Conservation (phyloP, 208 protist species). For the Crithidia sp. region DNA sequence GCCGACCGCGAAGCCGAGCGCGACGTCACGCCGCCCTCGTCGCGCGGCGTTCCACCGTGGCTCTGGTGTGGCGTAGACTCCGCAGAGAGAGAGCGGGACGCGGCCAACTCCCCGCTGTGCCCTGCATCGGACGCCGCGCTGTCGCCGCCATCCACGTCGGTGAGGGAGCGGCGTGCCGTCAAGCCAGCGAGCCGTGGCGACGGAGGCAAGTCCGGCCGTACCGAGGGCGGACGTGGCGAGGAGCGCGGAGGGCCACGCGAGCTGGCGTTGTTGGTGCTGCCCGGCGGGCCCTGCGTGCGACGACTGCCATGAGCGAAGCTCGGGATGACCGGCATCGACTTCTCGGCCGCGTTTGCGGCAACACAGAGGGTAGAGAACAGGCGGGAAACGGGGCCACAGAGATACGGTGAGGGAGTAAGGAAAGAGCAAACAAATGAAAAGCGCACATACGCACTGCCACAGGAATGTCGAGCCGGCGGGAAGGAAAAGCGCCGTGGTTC, state of each 20-base stretch:
- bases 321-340: not conserved
- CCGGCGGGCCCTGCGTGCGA: not conserved
- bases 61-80: not conserved
- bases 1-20: not conserved
- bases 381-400: too few species aligned
- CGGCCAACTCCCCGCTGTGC: not conserved
- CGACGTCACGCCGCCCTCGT: not conserved
- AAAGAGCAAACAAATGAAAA: too few species aligned
- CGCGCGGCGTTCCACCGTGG: not conserved
- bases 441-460: too few species aligned
- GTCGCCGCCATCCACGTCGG: not conserved
- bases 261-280: not conserved
- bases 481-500: too few species aligned
- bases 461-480: too few species aligned
- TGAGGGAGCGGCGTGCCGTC: not conserved
- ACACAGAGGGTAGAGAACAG: not conserved
- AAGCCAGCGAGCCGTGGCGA: not conserved
- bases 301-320: slow-evolving; percentile 7
- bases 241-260: not conserved
- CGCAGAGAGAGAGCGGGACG: not conserved
- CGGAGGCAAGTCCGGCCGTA: not conserved
- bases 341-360: not conserved
- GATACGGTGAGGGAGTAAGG: too few species aligned
- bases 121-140: not conserved
- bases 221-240: not conserved